Conservation (phyloP, 2,329 filamentous ascomycete genomes). For the Monosporascus sp. region DNA sequence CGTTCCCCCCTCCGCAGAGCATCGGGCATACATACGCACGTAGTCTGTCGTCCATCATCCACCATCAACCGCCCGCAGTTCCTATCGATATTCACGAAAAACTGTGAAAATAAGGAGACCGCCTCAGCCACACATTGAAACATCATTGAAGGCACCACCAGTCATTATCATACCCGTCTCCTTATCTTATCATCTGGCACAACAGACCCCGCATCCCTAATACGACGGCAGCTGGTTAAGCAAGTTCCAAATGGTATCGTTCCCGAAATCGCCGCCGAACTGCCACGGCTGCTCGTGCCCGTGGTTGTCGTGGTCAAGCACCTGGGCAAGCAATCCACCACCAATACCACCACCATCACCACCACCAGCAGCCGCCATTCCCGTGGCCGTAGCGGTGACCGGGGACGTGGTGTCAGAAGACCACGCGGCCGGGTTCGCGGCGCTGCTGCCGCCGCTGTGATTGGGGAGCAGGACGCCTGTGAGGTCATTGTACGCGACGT, state of each 20-base stretch:
- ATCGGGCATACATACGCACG: too few relatives aligned
- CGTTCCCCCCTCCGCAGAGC: too few relatives aligned
- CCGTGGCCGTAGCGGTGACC: neutral
- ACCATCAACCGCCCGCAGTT: too few relatives aligned
- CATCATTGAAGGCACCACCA: too few relatives aligned
- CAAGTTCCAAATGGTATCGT: conserved; percentile 52
- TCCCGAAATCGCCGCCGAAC: conserved; percentile 50
- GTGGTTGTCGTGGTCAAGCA: neutral
- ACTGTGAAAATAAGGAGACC: too few relatives aligned
- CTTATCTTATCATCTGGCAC: too few relatives aligned
- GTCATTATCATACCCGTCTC: too few relatives aligned
- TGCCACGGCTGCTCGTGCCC: conserved; percentile 35
- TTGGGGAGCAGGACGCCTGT: conserved; percentile 29
- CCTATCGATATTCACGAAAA: too few relatives aligned
- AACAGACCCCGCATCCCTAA: neutral
- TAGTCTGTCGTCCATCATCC: too few relatives aligned
- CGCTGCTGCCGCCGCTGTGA: neutral
- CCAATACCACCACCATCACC: neutral
- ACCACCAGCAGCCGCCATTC: neutral
- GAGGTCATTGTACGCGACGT: conserved; percentile 53
- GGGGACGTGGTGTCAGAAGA: neutral
- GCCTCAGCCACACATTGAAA: too few relatives aligned
- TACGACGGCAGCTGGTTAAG: conserved; percentile 43
- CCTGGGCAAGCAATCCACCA: neutral
- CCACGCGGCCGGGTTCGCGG: neutral